Conservation (phyloP, 371 early-diverging fungal species). For the Polyrhizophydium stewartii region DNA sequence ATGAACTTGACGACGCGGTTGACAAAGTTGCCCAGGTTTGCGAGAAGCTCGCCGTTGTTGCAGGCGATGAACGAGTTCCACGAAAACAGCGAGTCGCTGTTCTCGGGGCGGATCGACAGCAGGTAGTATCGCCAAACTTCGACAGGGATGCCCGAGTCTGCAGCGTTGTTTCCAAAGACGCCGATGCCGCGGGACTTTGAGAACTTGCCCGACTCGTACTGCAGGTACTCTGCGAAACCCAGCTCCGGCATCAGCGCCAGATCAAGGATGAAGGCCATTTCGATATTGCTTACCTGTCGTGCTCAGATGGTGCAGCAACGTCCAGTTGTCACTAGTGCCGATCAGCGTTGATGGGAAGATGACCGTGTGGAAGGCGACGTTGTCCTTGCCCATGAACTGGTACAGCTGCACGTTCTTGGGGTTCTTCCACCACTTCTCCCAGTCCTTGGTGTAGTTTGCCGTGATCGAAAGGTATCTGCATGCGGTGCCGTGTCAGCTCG, state of each 20-base stretch:
- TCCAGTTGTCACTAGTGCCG: constrained; percentile 88
- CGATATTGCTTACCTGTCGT: constrained; percentile 70
- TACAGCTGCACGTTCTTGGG: constrained; percentile 91
- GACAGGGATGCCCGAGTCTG: constrained; percentile 86
- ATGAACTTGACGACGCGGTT: constrained; percentile 97
- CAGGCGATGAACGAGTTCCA: constrained; percentile 93
- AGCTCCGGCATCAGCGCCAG: neutral
- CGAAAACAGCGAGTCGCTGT: constrained; percentile 91
- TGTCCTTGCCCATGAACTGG: constrained; percentile 99
- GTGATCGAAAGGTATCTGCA: constrained; percentile 90
- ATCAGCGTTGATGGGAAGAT: constrained; percentile 94
- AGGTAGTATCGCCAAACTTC: constrained; percentile 99
- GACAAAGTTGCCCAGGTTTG: constrained; percentile 98
- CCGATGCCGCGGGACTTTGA: constrained; percentile 97
- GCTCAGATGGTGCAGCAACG: constrained; percentile 87
- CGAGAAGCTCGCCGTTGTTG: constrained; percentile 95
- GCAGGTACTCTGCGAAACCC: constrained; percentile 84
- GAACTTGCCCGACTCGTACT: constrained; percentile 98
- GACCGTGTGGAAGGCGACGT: constrained; percentile 99
- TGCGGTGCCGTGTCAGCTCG: too few species aligned
- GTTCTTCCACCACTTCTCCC: constrained; percentile 99
- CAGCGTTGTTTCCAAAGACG: constrained; percentile 98
- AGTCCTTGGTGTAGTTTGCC: constrained; percentile 87
- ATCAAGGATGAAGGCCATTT: neutral
- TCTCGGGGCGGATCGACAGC: constrained; percentile 96